Percentiles rank a stretch among this genome's conserved stretches.
Evolutionary conservation across 177 flowering plant species (phyloP).

Genomic region (Vitis hybrid): DNA sequence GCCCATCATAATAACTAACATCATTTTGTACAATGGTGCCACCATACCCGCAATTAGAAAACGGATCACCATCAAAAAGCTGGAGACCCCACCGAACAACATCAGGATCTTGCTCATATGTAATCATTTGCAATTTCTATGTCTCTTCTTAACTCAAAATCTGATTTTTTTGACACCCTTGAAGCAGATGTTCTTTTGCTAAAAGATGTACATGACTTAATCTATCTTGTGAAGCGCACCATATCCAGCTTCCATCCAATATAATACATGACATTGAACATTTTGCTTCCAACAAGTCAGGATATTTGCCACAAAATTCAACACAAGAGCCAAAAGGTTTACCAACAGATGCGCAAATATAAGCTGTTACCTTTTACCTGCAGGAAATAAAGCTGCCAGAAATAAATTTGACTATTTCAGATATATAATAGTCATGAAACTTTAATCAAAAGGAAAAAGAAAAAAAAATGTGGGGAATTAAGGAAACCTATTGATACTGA

Average conservation of each 20-base stretch:
- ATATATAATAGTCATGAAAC: no score
- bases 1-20: constrained; percentile 36
- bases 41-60: constrained; percentile 42
- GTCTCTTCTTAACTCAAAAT: not conserved
- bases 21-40: constrained; percentile 33
- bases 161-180: not conserved
- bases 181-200: not conserved
- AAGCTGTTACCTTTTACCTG: constrained; percentile 1
- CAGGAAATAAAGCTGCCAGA: not conserved
- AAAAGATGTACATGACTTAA: not conserved
- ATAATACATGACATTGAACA: not conserved
- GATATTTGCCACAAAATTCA: not conserved
- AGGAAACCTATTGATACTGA: no score
- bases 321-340: not conserved
- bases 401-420: no score
- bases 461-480: no score
- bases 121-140: constrained; percentile 42
- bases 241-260: constrained; percentile 3
- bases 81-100: constrained; percentile 87
- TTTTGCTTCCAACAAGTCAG: not conserved
- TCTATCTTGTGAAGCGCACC: not conserved
- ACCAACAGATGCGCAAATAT: constrained; percentile 1
- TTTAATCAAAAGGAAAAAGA: no score
- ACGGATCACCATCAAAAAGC: constrained; percentile 66
- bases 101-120: constrained; percentile 82